phyloP scores from a whole-genome alignment of 768 basidiomycete species.

The Naganishia onofrii region DNA sequence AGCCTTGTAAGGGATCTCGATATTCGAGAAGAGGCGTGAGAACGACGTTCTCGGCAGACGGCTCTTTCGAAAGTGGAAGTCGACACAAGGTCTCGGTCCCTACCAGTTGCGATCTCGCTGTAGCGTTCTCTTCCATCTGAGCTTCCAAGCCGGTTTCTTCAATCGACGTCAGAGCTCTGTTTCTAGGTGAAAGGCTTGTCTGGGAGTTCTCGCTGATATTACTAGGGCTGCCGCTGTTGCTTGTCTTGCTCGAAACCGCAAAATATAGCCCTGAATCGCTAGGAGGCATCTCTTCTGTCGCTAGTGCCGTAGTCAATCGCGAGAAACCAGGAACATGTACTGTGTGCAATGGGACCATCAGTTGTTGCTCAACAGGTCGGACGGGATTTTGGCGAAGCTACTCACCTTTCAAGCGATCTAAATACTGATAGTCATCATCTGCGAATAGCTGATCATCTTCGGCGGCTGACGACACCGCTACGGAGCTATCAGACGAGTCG shows the following conservation, averaged over 20 bases:
- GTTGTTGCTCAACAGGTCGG: neutral
- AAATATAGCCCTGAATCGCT: conserved; percentile 4
- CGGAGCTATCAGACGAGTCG: neutral
- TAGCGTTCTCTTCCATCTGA: neutral
- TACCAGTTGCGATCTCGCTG: too few species aligned
- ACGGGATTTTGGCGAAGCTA: neutral
- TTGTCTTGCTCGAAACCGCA: too few species aligned
- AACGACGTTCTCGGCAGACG: neutral
- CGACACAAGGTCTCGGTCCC: neutral
- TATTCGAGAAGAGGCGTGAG: neutral
- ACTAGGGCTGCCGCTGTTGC: too few species aligned
- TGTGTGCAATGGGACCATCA: neutral
- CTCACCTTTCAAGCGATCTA: conserved; percentile 2
- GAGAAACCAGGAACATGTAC: neutral
- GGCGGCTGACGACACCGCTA: neutral
- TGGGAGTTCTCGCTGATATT: neutral
- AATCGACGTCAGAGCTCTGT: neutral
- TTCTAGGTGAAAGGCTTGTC: neutral
- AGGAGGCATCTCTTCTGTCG: neutral
- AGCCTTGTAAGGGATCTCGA: neutral
- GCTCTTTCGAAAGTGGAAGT: neutral
- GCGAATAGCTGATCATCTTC: conserved; percentile 3
- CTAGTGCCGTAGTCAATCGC: neutral
- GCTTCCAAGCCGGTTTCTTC: neutral
- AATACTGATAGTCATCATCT: neutral